Base-by-base conservation (phyloP, 2,329 filamentous ascomycete genomes). In the Rhexocercosporidium sp. region DNA sequence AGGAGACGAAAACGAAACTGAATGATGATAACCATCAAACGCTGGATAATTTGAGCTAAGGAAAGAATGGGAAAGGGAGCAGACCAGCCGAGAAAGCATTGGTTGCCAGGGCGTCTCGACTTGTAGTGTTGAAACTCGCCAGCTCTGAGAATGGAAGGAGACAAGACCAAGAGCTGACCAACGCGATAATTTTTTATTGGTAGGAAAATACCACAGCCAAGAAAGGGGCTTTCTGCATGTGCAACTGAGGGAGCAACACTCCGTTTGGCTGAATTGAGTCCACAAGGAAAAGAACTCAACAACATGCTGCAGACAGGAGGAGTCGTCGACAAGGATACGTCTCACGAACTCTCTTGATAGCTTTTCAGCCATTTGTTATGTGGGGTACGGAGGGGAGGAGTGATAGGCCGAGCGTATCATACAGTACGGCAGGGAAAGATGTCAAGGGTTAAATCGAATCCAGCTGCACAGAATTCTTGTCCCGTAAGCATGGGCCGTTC, bases 361-460 rank as follows among this genome's bases (percentile, higher is more conserved):
- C 49, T 53, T 53, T 53, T 53, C 25, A 53, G 49, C 49, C 49
- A 53, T 53, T 53, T 53, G 27, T 53, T 53, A 31, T 53, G 25
- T 53, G 49, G 49, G 27, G 49, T 53, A 2, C 16, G 49, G 25
- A n/a, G 4, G 12, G 6, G 4, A 31, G 25, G 49, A 31, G 8
- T 31, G 27, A 4, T n/a, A 18, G n/a, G 49, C 49, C 14, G 49
- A 53, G 16, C 49, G 25, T 29, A 53, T 53, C 49, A 53, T 31
- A n/a, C n/a, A n/a, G n/a, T n/a, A n/a, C n/a, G n/a, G n/a, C n/a
- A 37, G 6, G 11, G 1, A 31, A 29, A n/a, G 25, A 31, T n/a
- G 49, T 9, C 25, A 53, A 53, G 49, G 49, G 29, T 53, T 31
- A 53, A 53, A 31, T 31, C 47, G 49, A 27, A 53, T 53, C 49